Conservation (phyloP, 179 eudicot genomes). For the Spergularia azorica region DNA sequence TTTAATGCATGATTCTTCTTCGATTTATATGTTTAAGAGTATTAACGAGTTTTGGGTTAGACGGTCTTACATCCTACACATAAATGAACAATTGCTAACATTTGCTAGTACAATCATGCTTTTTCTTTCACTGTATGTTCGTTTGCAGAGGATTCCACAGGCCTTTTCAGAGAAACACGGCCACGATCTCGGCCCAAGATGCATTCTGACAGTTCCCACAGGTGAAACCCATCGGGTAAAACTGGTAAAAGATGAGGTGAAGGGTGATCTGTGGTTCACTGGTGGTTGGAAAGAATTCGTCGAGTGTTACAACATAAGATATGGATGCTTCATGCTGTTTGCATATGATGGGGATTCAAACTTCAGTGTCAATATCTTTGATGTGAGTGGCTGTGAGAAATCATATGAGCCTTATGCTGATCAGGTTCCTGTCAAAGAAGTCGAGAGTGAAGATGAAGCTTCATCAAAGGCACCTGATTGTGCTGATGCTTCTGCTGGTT, state of each 20-base stretch:
- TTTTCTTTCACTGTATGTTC: neutral
- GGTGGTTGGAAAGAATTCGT: conserved; percentile 31
- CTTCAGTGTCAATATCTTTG: conserved; percentile 26
- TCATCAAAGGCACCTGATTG: neutral
- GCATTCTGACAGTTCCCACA: conserved; percentile 25
- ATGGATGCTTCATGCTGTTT: conserved; percentile 25
- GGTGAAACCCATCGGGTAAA: conserved; percentile 26
- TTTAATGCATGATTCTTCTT: no score
- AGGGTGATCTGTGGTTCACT: conserved; percentile 22
- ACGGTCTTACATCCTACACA: no score
- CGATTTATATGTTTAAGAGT: no score
- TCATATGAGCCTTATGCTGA: neutral
- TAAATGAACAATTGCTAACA: neutral
- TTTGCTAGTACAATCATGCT: neutral
- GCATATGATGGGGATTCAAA: conserved; percentile 26
- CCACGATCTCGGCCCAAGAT: neutral
- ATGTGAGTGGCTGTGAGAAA: conserved; percentile 29
- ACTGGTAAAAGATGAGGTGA: conserved; percentile 14
- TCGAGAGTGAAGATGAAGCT: conserved; percentile 17
- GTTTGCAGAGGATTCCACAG: conserved; percentile 32
- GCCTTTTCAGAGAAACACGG: neutral
- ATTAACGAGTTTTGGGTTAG: no score
- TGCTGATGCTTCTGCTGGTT: no score
- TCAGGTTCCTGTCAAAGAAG: neutral
- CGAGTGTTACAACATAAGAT: conserved; percentile 16